phyloP scores from a whole-genome alignment of 2,329 filamentous ascomycete species.

The Alternaria sp. region DNA sequence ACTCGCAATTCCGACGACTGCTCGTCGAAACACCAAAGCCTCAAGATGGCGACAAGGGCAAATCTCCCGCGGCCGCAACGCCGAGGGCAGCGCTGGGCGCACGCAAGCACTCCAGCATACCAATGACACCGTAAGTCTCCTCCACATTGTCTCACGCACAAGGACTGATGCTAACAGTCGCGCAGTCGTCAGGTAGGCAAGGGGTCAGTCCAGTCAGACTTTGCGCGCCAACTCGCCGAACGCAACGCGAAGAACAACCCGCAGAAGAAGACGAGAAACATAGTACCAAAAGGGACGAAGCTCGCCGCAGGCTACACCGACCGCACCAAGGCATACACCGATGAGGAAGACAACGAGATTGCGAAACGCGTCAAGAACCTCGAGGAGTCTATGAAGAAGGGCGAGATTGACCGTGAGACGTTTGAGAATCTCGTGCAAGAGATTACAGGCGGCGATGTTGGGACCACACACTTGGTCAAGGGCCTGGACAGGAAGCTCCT shows the following conservation, averaged over 20 bases:
- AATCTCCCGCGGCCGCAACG: constrained; percentile 39
- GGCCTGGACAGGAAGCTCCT: constrained; percentile 87
- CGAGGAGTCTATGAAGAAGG: constrained; percentile 82
- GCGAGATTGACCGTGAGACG: constrained; percentile 80
- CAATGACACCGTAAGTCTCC: constrained; percentile 85
- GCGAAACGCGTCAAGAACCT: constrained; percentile 77
- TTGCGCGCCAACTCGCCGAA: constrained; percentile 85
- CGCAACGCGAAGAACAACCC: constrained; percentile 65
- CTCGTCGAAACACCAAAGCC: constrained; percentile 59
- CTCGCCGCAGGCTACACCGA: constrained; percentile 85
- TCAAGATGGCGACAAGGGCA: constrained; percentile 41
- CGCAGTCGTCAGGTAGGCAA: constrained; percentile 69
- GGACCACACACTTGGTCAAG: constrained; percentile 87
- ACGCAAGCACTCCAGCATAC: constrained; percentile 80
- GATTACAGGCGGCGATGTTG: constrained; percentile 82
- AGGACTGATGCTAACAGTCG: constrained; percentile 15
- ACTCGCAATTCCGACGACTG: constrained; percentile 89
- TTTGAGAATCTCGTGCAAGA: constrained; percentile 79
- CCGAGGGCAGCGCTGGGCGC: constrained; percentile 71
- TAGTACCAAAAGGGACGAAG: constrained; percentile 83
- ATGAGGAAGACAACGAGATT: constrained; percentile 63
- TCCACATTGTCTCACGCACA: neutral
- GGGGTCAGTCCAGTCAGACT: constrained; percentile 68
- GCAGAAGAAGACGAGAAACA: constrained; percentile 78
- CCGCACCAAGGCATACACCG: constrained; percentile 71